phyloP scores from a whole-genome alignment of 768 basidiomycete species.

The Termitomyces sp. region DNA sequence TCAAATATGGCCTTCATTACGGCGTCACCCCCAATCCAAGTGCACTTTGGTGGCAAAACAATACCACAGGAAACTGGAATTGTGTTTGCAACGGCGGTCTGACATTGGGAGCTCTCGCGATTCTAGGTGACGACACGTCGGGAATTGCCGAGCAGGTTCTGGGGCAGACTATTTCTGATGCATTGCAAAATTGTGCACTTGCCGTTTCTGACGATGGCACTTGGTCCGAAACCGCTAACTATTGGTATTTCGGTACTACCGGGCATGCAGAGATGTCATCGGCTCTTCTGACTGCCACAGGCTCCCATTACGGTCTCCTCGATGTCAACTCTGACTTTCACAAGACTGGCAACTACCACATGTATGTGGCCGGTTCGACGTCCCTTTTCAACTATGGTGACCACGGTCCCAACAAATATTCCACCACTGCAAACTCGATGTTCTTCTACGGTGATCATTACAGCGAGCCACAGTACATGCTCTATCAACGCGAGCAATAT shows the following conservation, averaged over 20 bases:
- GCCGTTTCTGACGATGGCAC: slow-evolving; percentile 70
- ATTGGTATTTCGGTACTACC: slow-evolving; percentile 94
- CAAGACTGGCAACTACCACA: slow-evolving; percentile 82
- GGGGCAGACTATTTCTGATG: slow-evolving; percentile 64
- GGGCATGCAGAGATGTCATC: slow-evolving; percentile 87
- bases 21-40: slow-evolving; percentile 46
- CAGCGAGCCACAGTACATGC: slow-evolving; percentile 65
- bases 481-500: slow-evolving; percentile 87
- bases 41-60: slow-evolving; percentile 77
- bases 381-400: slow-evolving; percentile 82
- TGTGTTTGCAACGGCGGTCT: slow-evolving; percentile 93
- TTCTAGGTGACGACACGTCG: slow-evolving; percentile 77
- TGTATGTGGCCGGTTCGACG: slow-evolving; percentile 82
- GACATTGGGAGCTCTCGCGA: slow-evolving; percentile 85
- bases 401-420: slow-evolving; percentile 92
- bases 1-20: slow-evolving; percentile 68
- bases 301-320: slow-evolving; percentile 73
- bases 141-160: slow-evolving; percentile 68
- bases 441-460: slow-evolving; percentile 70
- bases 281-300: slow-evolving; percentile 79
- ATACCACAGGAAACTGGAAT: slow-evolving; percentile 92
- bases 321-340: slow-evolving; percentile 63
- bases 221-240: slow-evolving; percentile 92
- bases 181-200: slow-evolving; percentile 67
- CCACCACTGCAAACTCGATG: slow-evolving; percentile 87